Evolutionary conservation across 176 grass and related monocot genomes (phyloP), one percentile per base, ranked within the genome.

Genomic region (Panicum miliaceum): DNA sequence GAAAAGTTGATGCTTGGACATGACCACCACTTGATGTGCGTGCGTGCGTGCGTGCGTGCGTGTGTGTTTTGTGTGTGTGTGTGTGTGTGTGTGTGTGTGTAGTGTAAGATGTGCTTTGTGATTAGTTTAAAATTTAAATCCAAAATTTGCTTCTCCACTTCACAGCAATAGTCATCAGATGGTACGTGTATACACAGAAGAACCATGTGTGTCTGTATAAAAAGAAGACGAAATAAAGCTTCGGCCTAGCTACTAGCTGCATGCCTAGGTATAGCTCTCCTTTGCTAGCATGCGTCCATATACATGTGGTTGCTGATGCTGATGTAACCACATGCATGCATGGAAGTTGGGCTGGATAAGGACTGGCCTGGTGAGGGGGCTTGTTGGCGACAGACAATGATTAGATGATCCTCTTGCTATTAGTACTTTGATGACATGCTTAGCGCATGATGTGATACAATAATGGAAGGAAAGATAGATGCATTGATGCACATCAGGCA

Each of bases 261-360:
- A 23, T 12, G 25, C 14, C 48, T 63, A 61, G 51, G 46, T 26
- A 32, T 2, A 78, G 81, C 71, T 76, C 35, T 79, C 45, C 48
- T 78, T 86, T 82, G 56, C 57, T 41, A 43, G 65, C 83, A 54
- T 61, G 87, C 68, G 20, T 71, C 54, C 58, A 15, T 74, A 79
- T 78, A 60, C 67, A 73, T 78, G 74, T 90, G 84, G 79, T 79
- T 48, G 81, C 18, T 19, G 46, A 86, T 79, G 59, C 57, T 59
- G 66, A 86, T 82, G 36, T 52, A 73, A 53, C 70, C 27, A 26
- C 70, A 22, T 35, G 29, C 69, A 15, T 34, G 27, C 52, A 13
- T 38, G 42, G 27, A 71, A 83, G 84, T 10, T 58, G 65, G 84
- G 84, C 16, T 58, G 65, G 84, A 86, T 90, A 86, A 90, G 74